These are phyloP conservation scores for Endocalyx cinctus DNA, from an alignment of 2,329 filamentous ascomycete species.

Conservation along the genomic window DNA sequence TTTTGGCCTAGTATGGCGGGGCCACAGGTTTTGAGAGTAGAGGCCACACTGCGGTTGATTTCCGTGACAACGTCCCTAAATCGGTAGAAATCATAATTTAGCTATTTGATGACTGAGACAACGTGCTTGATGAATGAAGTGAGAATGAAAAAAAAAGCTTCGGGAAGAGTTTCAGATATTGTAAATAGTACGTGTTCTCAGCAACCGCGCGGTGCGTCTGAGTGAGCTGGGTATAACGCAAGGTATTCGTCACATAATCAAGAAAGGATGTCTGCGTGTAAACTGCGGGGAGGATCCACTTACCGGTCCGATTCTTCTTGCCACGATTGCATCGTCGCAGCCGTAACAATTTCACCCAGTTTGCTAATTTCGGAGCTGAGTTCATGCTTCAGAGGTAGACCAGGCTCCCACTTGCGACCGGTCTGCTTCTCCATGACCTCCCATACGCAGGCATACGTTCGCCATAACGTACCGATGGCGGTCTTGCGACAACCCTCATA, in stretches of 20 bases:
- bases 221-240: constrained; percentile 99
- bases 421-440: constrained; percentile 75
- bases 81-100: too few species aligned
- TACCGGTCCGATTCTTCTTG: constrained; percentile 90
- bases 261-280: constrained; percentile 17
- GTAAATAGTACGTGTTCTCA: constrained; percentile 72
- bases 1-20: constrained; percentile 75
- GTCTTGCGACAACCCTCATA: constrained; percentile 95
- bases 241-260: constrained; percentile 71
- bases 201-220: constrained; percentile 88
- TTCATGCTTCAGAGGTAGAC: constrained; percentile 75
- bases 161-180: too few species aligned
- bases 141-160: constrained; percentile 4
- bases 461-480: constrained; percentile 86
- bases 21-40: constrained; percentile 85
- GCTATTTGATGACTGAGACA: too few species aligned
- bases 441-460: constrained; percentile 88
- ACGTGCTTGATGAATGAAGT: neutral
- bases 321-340: constrained; percentile 80
- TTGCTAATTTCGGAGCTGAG: constrained; percentile 77
- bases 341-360: constrained; percentile 80
- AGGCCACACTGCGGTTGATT: constrained; percentile 89
- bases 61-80: constrained; percentile 81
- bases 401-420: constrained; percentile 81
- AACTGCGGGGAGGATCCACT: constrained; percentile 38